Evolutionary conservation across 331 rosid species (phyloP), one percentile per base, ranked within the genome.

Genomic region (Malus hybrid): DNA sequence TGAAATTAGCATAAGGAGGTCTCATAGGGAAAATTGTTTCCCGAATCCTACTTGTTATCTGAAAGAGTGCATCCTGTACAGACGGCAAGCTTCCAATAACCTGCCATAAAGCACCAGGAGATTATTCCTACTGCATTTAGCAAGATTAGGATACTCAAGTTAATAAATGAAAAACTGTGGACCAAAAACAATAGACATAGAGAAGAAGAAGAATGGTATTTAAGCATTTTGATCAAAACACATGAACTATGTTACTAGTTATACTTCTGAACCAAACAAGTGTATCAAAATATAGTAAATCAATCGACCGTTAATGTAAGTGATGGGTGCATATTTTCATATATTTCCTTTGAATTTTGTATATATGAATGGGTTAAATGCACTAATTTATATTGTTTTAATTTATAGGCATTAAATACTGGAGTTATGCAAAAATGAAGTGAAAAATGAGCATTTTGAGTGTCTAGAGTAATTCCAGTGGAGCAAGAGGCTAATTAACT

Each of bases 51-150:
- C 90, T 63, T 68, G 96, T 90, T 81, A 90, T 86, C 69, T 87
- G 94, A 86, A 86, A 92, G 81, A 92, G 83, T 39, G 97, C 97
- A 76, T 90, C 97, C 85, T 88, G 97, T 56, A 92, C 97, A 71
- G 88, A 87, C 74, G 85, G 94, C 69, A 86, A n/a, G 80, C 68
- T 86, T 69, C 97, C 97, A 59, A 79, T 83, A 72, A 92, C 92
- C 97, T 92, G 86, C 52, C 62, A 79, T 39, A 39, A 83, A 56
- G 16, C 76, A 56, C 54, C 76, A 57, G 14, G 33, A 24, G 28
- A 57, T 22, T 32, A 57, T 34, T 66, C 13, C 10, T 22, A 20
- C 16, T 19, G 27, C 8, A 6, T 72, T 36, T 24, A 57, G 34
- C 54, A 57, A 2, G 76, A 34, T 2, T 22, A 56, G 6, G 76